phyloP scores from a whole-genome alignment of 2,329 filamentous ascomycete species.

The Escovopsis sp. region DNA sequence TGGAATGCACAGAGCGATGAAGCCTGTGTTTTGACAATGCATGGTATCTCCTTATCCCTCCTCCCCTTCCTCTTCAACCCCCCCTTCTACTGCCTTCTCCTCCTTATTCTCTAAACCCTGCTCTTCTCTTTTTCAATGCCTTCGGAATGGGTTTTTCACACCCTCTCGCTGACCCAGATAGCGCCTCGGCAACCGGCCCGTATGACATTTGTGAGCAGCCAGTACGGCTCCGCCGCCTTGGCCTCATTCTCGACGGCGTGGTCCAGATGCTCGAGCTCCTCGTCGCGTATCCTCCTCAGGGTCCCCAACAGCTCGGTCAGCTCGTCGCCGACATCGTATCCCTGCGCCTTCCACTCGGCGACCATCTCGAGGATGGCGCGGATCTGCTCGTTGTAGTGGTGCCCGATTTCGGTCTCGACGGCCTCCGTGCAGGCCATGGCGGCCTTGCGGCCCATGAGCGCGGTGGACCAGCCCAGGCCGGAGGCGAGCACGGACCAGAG shows the following conservation, averaged over 20 bases:
- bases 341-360: slow-evolving; percentile 55
- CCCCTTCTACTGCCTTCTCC: neutral
- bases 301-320: slow-evolving; percentile 56
- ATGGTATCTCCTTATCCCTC: too few relatives aligned
- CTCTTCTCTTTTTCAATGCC: neutral
- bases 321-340: slow-evolving; percentile 70
- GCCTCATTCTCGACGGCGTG: slow-evolving; percentile 89
- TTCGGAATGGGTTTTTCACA: slow-evolving; percentile 24
- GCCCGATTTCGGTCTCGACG: slow-evolving; percentile 94
- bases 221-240: slow-evolving; percentile 78
- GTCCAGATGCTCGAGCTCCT: slow-evolving; percentile 93
- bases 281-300: slow-evolving; percentile 74
- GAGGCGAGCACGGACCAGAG: slow-evolving; percentile 73
- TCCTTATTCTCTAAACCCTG: neutral
- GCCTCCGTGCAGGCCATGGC: slow-evolving; percentile 99
- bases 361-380: slow-evolving; percentile 69
- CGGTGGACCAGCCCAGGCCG: slow-evolving; percentile 77
- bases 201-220: slow-evolving; percentile 75
- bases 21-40: too few relatives aligned
- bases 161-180: slow-evolving; percentile 77
- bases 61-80: neutral
- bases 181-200: slow-evolving; percentile 80
- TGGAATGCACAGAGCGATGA: too few relatives aligned
- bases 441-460: slow-evolving; percentile 75
- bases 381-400: slow-evolving; percentile 91